Percentiles rank a stretch among this genome's conserved stretches.
phyloP scores from a whole-genome alignment of 441 rosid genomes.

The Jatropha podagrica region DNA sequence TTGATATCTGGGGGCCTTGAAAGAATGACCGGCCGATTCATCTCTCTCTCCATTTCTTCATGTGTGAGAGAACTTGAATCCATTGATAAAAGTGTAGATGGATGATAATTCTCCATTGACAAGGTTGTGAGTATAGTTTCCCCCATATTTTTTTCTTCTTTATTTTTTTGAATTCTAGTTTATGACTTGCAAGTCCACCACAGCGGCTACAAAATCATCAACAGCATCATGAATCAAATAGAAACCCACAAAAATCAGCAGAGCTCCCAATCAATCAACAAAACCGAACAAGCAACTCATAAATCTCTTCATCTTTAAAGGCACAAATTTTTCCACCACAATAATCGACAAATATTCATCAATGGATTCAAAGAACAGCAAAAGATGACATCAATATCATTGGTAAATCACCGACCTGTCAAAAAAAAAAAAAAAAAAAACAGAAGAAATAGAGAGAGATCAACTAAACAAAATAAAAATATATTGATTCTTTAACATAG shows the following conservation, averaged over 20 bases:
- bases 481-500: not conserved
- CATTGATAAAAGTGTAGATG: conserved; percentile 84
- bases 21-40: conserved; percentile 51
- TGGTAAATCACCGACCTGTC: conserved; percentile 22
- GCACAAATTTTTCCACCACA: conserved; percentile 37
- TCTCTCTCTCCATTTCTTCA: conserved; percentile 76
- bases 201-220: conserved; percentile 19
- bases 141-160: conserved; percentile 41
- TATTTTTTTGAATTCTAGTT: conserved; percentile 13
- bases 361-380: conserved; percentile 29
- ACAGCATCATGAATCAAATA: conserved; percentile 12
- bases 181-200: conserved; percentile 27
- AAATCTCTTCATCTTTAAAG: conserved; percentile 57
- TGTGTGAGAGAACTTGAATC: conserved; percentile 70
- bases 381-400: conserved; percentile 29
- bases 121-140: conserved; percentile 62
- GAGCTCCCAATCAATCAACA: conserved; percentile 58
- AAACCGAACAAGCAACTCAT: conserved; percentile 71
- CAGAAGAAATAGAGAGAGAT: not conserved
- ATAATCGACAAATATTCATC: conserved; percentile 32
- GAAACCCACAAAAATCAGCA: conserved; percentile 22
- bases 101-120: conserved; percentile 83
- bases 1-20: conserved; percentile 81
- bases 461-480: conserved; percentile 19
- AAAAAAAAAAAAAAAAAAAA: not conserved